Evolutionary conservation across 169 alveolate genomes (phyloP), one percentile per base, ranked within the genome.

Genomic region (Plasmodium gonderi): DNA sequence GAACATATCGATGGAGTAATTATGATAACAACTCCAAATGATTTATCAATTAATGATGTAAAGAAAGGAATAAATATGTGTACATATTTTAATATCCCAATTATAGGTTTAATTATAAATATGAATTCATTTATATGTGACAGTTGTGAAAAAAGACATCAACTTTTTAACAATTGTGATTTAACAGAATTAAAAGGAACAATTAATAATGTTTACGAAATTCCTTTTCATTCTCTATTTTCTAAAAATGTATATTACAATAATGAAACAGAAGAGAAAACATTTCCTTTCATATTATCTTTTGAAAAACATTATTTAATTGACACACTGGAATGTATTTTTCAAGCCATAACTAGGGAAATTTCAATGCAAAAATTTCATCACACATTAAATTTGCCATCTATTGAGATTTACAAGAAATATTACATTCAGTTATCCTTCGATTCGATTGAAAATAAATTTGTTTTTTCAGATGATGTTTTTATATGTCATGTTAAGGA

Each of bases 41-140:
- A 95, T 90, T 94, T 97, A 33, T 97, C 99, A n/a, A 96, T 97
- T 26, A 97, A 97, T 12, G 99, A 99, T 94, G 98, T 98, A 3
- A 97, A 98, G 23, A 99, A 98, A 94, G 99, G 99, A 42, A 96
- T 98, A 17, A 97, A 97, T 89, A 96, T 99, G 97, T 99, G 98
- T 90, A 98, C 96, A 76, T 96, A 97, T 45, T 92, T 98, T 64
- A 98, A 98, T 92, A 97, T 98, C 9, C 99, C 99, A 0, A 97
- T 98, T 23, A 74, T 98, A 9, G 96, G 99, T 31, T 95, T 99
- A n/a, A 97, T 99, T 33, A 99, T 98, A 93, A 99, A 99, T 94
- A 99, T 99, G 99, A 96, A 98, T 23, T 98, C 98, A 93, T 98
- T 96, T 91, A 95, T 93, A 7, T 98, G 99, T 79, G 96, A 95